These are phyloP conservation scores for Trametes pubescens DNA, from an alignment of 1,284 basidiomycete genomes.

Conservation along the genomic window DNA sequence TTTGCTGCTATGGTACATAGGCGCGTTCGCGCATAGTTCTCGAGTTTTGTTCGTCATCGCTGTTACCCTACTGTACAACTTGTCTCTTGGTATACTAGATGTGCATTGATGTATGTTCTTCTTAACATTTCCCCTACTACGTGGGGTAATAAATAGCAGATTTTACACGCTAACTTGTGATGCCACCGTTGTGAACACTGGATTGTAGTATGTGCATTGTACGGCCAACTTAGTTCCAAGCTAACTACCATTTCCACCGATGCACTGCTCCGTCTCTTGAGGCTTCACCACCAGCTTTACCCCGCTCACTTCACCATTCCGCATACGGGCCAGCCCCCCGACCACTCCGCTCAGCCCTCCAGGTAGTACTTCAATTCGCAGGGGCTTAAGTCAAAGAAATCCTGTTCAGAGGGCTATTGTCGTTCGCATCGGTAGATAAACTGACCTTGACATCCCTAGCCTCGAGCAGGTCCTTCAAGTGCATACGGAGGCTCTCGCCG, in stretches of 20 bases:
- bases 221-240: too few species aligned
- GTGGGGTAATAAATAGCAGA: not conserved
- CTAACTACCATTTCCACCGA: not conserved
- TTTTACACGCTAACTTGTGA: not conserved
- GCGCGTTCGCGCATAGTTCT: conserved; percentile 1
- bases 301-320: conserved; percentile 52
- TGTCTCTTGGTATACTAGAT: conserved; percentile 1
- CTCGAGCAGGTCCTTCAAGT: conserved; percentile 20
- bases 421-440: conserved; percentile 38
- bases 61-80: conserved; percentile 12
- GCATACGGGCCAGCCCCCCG: conserved; percentile 52
- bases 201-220: too few species aligned
- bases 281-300: conserved; percentile 58
- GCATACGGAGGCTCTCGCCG: not conserved
- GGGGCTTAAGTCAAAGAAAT: conserved; percentile 28
- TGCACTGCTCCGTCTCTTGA: conserved; percentile 45
- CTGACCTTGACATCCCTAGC: conserved; percentile 32
- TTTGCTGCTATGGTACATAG: conserved; percentile 15
- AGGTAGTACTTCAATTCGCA: conserved; percentile 50
- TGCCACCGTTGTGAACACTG: too few species aligned
- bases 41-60: not conserved
- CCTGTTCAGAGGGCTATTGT: not conserved
- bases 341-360: conserved; percentile 55
- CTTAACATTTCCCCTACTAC: not conserved
- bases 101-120: not conserved